Base-by-base conservation (phyloP, 1,284 basidiomycete species). In the Irpex sp. region DNA sequence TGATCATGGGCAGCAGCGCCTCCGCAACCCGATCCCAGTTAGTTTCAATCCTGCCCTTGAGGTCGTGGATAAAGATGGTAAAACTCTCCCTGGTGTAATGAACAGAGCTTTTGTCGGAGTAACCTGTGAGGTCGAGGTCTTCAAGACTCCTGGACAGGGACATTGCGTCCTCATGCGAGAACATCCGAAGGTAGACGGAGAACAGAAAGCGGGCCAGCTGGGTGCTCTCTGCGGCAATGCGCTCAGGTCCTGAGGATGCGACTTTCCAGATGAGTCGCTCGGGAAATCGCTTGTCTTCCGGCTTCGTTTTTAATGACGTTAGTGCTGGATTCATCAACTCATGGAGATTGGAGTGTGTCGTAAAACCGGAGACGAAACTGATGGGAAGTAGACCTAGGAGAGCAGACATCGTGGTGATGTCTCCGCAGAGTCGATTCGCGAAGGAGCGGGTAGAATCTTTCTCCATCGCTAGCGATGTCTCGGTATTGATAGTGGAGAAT, bases 21-120 rank as follows among this genome's bases (percentile, higher is more conserved):
- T 49, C 62, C 11, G 57, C 37, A 13, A 53, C 55, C 7, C 37
- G 33, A 8, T 1, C 15, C 63, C 63, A 64, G 17, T 61, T 33
- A 2, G 49, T 21, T 19, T 19, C 50, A 26, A 64, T 39, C 5
- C 57, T 47, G 3, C 17, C 31, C 19, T 36, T 54, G 7, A 64
- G 57, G 47, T 46, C 35, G 17, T 7, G 17, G n/a, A 64, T 2
- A 70, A 59, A 7, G 72, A 69, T 9, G 66, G 67, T 81, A 59
- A 84, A 83, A 47, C 76, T 79, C 31, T 70, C 74, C 3, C 84
- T 77, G 13, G 70, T 72, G 66, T 86, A 83, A 61, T 82, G 81
- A n/a, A 77, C 61, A 4, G 36, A 13, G 75, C 53, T 47, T 71
- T 5, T 71, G 64, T 67, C n/a, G n/a, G n/a, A n/a, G n/a, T n/a